phyloP scores from a whole-genome alignment of 768 basidiomycete genomes.

The Russula compacta region DNA sequence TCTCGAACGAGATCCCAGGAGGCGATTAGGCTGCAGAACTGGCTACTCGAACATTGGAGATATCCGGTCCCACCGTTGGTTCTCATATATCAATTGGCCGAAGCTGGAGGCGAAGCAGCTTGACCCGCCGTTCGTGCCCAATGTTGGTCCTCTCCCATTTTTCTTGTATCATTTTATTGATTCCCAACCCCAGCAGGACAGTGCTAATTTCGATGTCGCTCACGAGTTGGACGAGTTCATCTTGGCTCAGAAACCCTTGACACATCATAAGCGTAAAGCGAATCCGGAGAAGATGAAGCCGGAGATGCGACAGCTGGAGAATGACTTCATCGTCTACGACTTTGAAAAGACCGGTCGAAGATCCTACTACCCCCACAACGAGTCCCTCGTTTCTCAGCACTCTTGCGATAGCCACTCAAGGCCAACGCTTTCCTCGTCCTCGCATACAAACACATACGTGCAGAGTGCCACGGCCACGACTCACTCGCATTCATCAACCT shows the following conservation, averaged over 20 bases:
- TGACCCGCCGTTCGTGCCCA: constrained; percentile 83
- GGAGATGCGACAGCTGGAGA: constrained; percentile 86
- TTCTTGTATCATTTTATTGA: constrained; percentile 6
- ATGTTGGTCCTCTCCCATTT: constrained; percentile 49
- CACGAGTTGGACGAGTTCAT: constrained; percentile 97
- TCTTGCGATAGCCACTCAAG: not conserved
- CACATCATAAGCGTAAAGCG: constrained; percentile 85
- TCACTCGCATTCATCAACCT: constrained; percentile 2
- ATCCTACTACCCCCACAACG: constrained; percentile 86
- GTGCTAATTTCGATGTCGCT: constrained; percentile 96
- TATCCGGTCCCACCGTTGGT: constrained; percentile 80
- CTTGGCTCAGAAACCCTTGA: constrained; percentile 96
- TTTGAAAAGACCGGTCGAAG: constrained; percentile 60
- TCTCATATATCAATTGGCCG: constrained; percentile 73
- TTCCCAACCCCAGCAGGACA: constrained; percentile 57
- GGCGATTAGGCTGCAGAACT: constrained; percentile 72
- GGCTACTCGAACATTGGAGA: constrained; percentile 66
- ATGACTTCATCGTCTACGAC: constrained; percentile 93
- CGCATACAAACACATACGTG: constrained; percentile 18
- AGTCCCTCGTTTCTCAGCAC: constrained; percentile 35
- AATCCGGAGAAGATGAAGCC: constrained; percentile 82
- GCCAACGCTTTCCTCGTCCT: constrained; percentile 5
- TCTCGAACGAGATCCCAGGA: constrained; percentile 70
- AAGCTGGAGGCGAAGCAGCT: constrained; percentile 57
- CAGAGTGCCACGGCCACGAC: not conserved